Percentiles rank a stretch among this genome's conserved stretches.
Evolutionary conservation across 2,329 filamentous ascomycete species (phyloP).

Genomic region (Fusarium camptoceras): DNA sequence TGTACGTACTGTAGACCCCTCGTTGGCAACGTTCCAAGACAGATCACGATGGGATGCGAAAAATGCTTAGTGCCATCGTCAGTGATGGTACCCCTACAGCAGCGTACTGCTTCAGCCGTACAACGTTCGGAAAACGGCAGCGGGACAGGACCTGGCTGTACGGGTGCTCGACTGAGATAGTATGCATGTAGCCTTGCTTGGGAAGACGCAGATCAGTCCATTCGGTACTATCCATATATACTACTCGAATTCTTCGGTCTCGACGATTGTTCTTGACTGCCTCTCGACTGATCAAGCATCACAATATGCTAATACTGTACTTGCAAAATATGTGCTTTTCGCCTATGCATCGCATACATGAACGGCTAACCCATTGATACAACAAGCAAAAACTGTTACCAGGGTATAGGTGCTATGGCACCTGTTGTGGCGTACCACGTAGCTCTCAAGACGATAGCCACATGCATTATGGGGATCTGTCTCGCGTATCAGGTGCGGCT

Average conservation of each 20-base stretch:
- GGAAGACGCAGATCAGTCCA: background rate
- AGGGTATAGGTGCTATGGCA: background rate
- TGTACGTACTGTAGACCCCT: conserved; percentile 6
- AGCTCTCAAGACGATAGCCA: conserved; percentile 5
- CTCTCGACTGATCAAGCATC: background rate
- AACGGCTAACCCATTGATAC: background rate
- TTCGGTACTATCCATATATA: background rate
- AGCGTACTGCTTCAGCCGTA: background rate
- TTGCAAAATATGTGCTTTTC: background rate
- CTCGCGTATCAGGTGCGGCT: conserved; percentile 4
- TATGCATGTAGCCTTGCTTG: conserved; percentile 24
- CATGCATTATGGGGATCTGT: conserved; percentile 17
- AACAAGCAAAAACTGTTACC: background rate
- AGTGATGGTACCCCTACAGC: conserved; percentile 1
- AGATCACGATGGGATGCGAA: conserved; percentile 31
- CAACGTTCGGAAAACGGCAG: conserved; percentile 37
- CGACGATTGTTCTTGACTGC: too few species aligned
- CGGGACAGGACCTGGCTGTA: conserved; percentile 26
- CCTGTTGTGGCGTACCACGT: conserved; percentile 1
- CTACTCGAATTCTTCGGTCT: background rate
- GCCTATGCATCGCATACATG: background rate
- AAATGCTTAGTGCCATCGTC: conserved; percentile 16
- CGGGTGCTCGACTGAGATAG: conserved; percentile 9
- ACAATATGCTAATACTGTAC: background rate
- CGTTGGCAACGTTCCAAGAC: conserved; percentile 12